A percentile compares a stretch with the other conserved stretches of the same genome.
Conservation (phyloP, 164 flowering plant species). For the Cinnamomum chago region DNA sequence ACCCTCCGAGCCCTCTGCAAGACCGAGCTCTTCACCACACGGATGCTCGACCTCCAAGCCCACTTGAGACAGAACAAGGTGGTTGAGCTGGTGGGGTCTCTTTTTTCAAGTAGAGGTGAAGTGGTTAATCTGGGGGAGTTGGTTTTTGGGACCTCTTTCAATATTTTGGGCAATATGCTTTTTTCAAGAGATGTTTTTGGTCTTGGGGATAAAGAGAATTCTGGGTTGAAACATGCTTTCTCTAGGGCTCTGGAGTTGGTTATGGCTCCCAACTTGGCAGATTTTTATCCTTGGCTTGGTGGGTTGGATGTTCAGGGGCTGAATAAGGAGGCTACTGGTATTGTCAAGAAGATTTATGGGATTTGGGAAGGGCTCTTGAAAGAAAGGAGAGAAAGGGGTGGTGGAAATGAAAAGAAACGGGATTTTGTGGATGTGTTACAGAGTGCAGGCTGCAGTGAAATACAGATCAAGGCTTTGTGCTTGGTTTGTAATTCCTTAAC, state of each 20-base stretch:
- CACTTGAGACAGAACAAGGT: slow-evolving; percentile 21
- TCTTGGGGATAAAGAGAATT: not conserved
- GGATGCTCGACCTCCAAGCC: slow-evolving; percentile 17
- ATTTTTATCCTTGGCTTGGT: slow-evolving; percentile 3
- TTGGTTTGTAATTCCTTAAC: no score
- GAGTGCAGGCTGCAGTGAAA: no score
- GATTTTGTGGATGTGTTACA: not conserved
- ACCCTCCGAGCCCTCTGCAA: slow-evolving; percentile 17
- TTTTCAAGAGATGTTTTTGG: no score
- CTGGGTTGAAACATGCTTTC: not conserved
- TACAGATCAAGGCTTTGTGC: no score
- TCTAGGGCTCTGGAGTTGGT: not conserved
- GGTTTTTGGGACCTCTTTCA: no score
- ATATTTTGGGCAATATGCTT: no score
- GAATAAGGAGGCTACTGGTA: not conserved
- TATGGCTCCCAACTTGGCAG: slow-evolving; percentile 3
- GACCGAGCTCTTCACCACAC: slow-evolving; percentile 26
- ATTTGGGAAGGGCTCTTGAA: slow-evolving; percentile 19
- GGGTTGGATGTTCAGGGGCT: slow-evolving; percentile 18
- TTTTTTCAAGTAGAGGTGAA: no score
- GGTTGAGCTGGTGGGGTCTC: not conserved
- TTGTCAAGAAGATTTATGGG: not conserved
- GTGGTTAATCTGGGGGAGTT: no score
- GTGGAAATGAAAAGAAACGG: not conserved
- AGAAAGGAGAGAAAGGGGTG: slow-evolving; percentile 4